A percentile compares a stretch with the other conserved stretches of the same genome.
Conservation (phyloP, 352 stramenopile species). For the Pythium grandisporangium region DNA sequence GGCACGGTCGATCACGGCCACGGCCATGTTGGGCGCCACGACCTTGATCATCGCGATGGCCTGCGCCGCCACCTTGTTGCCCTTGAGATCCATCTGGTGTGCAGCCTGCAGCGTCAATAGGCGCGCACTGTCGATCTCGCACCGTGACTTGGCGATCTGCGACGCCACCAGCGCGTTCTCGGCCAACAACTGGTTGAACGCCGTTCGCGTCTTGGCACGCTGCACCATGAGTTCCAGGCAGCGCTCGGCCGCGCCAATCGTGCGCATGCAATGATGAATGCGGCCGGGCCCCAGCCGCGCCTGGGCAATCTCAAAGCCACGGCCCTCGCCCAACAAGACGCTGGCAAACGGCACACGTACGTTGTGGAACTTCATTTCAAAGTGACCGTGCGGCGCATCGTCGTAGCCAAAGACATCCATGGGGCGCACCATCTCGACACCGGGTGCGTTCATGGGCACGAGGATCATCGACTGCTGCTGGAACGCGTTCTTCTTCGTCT, state of each 20-base stretch:
- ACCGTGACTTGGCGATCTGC: constrained; percentile 76
- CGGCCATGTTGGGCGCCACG: constrained; percentile 87
- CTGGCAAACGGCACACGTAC: constrained; percentile 87
- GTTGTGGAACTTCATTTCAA: constrained; percentile 95
- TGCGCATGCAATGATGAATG: constrained; percentile 98
- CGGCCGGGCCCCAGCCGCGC: constrained; percentile 91
- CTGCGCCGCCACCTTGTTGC: constrained; percentile 84
- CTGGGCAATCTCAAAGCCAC: constrained; percentile 87
- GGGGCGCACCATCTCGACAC: constrained; percentile 86
- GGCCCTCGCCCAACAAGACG: constrained; percentile 70
- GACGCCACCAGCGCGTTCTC: constrained; percentile 75
- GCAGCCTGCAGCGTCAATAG: constrained; percentile 86
- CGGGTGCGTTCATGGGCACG: constrained; percentile 86
- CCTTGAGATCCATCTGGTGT: constrained; percentile 81
- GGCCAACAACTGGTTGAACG: constrained; percentile 92
- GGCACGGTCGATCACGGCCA: constrained; percentile 86
- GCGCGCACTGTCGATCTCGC: constrained; percentile 74
- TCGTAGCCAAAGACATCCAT: constrained; percentile 96
- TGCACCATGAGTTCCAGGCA: constrained; percentile 77
- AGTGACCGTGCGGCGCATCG: constrained; percentile 92
- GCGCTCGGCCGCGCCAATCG: constrained; percentile 86
- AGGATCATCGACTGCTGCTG: constrained; percentile 86
- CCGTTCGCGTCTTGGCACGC: constrained; percentile 90
- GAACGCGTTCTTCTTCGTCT: constrained; percentile 34
- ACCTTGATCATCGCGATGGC: constrained; percentile 97